Conservation (phyloP, 2,329 filamentous ascomycete genomes). For the Tolypocladium album region DNA sequence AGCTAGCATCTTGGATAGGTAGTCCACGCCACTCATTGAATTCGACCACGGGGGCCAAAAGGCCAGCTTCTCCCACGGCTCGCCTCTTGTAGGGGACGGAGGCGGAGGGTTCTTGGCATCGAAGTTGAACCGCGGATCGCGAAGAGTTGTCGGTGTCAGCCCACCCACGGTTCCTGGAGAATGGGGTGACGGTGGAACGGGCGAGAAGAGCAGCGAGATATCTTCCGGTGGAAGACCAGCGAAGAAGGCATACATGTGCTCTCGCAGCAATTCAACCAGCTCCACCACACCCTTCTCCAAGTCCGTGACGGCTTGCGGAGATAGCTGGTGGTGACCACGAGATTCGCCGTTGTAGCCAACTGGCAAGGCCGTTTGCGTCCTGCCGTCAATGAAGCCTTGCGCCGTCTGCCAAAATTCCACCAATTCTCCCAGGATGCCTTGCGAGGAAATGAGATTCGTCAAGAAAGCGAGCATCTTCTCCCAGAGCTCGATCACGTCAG, state of each 20-base stretch:
- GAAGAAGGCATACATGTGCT: slow-evolving; percentile 74
- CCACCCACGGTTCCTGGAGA: slow-evolving; percentile 30
- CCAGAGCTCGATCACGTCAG: slow-evolving; percentile 83
- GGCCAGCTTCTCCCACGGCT: slow-evolving; percentile 85
- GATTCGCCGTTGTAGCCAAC: slow-evolving; percentile 75
- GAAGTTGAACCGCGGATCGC: slow-evolving; percentile 69
- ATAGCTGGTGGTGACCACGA: slow-evolving; percentile 68
- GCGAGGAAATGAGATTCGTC: slow-evolving; percentile 60
- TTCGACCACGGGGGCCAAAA: slow-evolving; percentile 96
- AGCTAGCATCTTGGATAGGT: slow-evolving; percentile 70
- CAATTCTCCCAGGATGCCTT: slow-evolving; percentile 79
- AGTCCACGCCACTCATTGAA: slow-evolving; percentile 83
- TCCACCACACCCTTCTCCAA: slow-evolving; percentile 71
- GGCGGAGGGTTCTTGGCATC: slow-evolving; percentile 68
- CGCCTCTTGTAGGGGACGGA: slow-evolving; percentile 66
- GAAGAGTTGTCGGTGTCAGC: slow-evolving; percentile 44
- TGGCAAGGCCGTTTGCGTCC: slow-evolving; percentile 69
- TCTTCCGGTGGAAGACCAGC: slow-evolving; percentile 83
- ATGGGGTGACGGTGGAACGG: slow-evolving; percentile 57
- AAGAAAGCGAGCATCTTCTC: slow-evolving; percentile 74
- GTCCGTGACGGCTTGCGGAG: slow-evolving; percentile 56
- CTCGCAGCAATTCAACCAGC: slow-evolving; percentile 72
- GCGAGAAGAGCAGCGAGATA: slow-evolving; percentile 77
- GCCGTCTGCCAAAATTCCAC: slow-evolving; percentile 91
- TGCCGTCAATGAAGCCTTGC: slow-evolving; percentile 81